phyloP scores from a whole-genome alignment of 306 rosid species.

The Trifolium fragiferum region DNA sequence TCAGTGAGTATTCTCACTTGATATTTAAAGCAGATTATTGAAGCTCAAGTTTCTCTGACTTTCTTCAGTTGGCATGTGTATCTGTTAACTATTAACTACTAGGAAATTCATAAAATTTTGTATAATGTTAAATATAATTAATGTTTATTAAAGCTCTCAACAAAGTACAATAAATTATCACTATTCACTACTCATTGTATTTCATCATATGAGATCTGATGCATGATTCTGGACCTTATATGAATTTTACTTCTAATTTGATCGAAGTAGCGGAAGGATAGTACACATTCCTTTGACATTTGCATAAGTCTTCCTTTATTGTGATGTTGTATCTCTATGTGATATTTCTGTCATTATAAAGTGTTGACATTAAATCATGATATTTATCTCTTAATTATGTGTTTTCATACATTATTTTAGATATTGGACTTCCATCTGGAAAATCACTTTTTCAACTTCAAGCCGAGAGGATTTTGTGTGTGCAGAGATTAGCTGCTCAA shows the following conservation, averaged over 20 bases:
- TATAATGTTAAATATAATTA: slow-evolving; percentile 29
- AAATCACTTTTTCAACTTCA: slow-evolving; percentile 97
- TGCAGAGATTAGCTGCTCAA: slow-evolving; percentile 85
- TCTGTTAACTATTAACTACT: slow-evolving; percentile 1
- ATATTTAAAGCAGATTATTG: slow-evolving; percentile 43
- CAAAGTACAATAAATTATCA: slow-evolving; percentile 8
- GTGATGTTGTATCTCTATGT: slow-evolving; percentile 10
- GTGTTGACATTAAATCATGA: slow-evolving; percentile 25
- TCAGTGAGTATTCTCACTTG: slow-evolving; percentile 70
- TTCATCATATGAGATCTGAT: slow-evolving; percentile 9
- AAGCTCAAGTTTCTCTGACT: slow-evolving; percentile 44
- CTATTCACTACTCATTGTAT: slow-evolving; percentile 19
- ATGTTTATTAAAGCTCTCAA: slow-evolving; percentile 23
- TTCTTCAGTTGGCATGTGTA: slow-evolving; percentile 36
- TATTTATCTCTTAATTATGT: neutral
- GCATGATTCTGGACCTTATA: slow-evolving; percentile 20
- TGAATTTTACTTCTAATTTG: slow-evolving; percentile 18
- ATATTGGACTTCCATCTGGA: slow-evolving; percentile 98
- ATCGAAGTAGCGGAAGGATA: slow-evolving; percentile 16
- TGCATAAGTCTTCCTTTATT: slow-evolving; percentile 20
- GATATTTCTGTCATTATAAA: slow-evolving; percentile 17
- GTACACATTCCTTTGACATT: slow-evolving; percentile 33
- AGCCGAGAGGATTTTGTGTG: slow-evolving; percentile 95
- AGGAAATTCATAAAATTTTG: slow-evolving; percentile 15
- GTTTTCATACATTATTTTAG: slow-evolving; percentile 50